Percentiles rank a stretch among this genome's conserved stretches.
Conservation (phyloP, 1,284 basidiomycete species). For the Microbotryum intermedium region DNA sequence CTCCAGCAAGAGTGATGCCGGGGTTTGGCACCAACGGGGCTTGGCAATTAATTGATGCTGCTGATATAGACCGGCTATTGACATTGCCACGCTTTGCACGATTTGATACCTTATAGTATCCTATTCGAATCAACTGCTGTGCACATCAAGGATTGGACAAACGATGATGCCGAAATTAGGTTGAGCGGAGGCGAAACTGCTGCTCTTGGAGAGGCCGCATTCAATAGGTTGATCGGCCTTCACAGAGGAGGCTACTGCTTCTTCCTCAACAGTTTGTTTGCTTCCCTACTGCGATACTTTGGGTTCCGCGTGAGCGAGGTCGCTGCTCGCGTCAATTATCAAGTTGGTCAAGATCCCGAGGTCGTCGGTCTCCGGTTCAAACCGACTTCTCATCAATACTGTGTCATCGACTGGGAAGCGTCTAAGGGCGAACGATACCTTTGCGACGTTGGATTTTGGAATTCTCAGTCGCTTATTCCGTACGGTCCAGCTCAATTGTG, state of each 20-base stretch:
- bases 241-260: constrained; percentile 22
- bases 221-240: constrained; percentile 9
- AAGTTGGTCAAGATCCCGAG: constrained; percentile 9
- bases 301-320: constrained; percentile 16
- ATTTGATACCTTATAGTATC: background rate
- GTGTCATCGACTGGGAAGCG: background rate
- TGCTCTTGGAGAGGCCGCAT: constrained; percentile 1
- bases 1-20: too few species aligned
- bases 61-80: too few species aligned
- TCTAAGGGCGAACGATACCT: background rate
- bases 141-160: constrained; percentile 13
- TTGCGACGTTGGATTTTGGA: background rate
- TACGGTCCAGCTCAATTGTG: background rate
- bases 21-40: too few species aligned
- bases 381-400: constrained; percentile 12
- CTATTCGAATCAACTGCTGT: constrained; percentile 20
- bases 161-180: constrained; percentile 1
- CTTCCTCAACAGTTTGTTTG: constrained; percentile 12
- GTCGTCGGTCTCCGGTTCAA: constrained; percentile 9
- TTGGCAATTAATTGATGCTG: too few species aligned
- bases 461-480: background rate
- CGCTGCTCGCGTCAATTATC: constrained; percentile 5
- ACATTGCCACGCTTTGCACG: too few species aligned
- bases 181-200: constrained; percentile 10
- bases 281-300: constrained; percentile 3